These are phyloP conservation scores for Pulicaria dysenterica DNA, from an alignment of 129 eudicot genomes.

Conservation along the genomic window DNA sequence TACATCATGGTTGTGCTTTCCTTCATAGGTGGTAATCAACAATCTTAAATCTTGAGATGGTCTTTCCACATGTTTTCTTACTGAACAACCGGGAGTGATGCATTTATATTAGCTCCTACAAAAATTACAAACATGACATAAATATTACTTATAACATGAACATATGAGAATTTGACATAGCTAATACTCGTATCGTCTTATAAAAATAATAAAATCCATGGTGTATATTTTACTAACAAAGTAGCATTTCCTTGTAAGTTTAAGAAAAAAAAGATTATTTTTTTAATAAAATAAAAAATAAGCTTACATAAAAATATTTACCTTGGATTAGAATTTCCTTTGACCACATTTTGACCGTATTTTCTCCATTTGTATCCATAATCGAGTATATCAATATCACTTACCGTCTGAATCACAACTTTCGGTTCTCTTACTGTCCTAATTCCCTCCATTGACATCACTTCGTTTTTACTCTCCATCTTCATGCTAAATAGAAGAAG, in stretches of 20 bases:
- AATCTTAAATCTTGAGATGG: conserved; percentile 62
- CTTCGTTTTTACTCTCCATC: conserved; percentile 58
- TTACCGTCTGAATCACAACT: conserved; percentile 85
- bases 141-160: background rate
- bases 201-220: too few relatives aligned
- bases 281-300: background rate
- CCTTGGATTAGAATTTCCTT: conserved; percentile 97
- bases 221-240: too few relatives aligned
- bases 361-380: conserved; percentile 97
- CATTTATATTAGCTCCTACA: conserved; percentile 95
- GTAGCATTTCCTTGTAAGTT: background rate
- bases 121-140: background rate
- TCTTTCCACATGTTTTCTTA: conserved; percentile 86
- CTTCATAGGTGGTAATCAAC: conserved; percentile 89
- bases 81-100: conserved; percentile 59
- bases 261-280: background rate
- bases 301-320: conserved; percentile 4
- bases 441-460: conserved; percentile 55
- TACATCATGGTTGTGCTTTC: conserved; percentile 88
- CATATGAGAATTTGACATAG: too few relatives aligned
- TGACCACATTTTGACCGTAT: conserved; percentile 93
- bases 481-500: conserved; percentile 34
- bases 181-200: too few relatives aligned
- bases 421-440: conserved; percentile 75
- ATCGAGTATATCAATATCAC: conserved; percentile 88